These are phyloP conservation scores for Xerocomus nothofagi DNA, from an alignment of 1,284 basidiomycete genomes.

Conservation along the genomic window DNA sequence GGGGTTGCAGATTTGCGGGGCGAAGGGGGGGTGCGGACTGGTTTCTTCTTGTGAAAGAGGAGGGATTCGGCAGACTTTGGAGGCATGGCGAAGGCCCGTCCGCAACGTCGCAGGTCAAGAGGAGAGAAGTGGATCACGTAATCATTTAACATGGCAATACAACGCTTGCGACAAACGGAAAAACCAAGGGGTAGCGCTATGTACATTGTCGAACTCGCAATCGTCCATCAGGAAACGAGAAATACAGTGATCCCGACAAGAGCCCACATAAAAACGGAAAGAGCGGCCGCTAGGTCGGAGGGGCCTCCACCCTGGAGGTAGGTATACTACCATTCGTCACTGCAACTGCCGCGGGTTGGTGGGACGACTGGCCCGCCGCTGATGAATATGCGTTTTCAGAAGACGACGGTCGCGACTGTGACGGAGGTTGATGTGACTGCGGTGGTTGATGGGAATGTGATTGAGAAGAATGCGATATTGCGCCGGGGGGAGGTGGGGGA, in stretches of 20 bases:
- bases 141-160: too few species aligned
- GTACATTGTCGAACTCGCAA: constrained; percentile 29
- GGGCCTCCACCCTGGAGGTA: constrained; percentile 31
- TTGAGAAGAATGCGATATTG: constrained; percentile 42
- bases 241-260: constrained; percentile 24
- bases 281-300: constrained; percentile 25
- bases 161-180: constrained; percentile 12
- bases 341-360: constrained; percentile 32
- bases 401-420: constrained; percentile 43
- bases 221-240: constrained; percentile 27
- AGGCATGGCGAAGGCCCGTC: constrained; percentile 21
- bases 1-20: constrained; percentile 33
- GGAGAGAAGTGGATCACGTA: constrained; percentile 26
- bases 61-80: constrained; percentile 34
- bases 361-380: constrained; percentile 33
- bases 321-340: constrained; percentile 37
- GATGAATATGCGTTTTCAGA: constrained; percentile 53
- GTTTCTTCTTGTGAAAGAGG: constrained; percentile 37
- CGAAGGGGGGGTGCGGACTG: constrained; percentile 17
- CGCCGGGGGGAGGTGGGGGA: constrained; percentile 43
- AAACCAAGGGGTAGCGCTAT: constrained; percentile 27
- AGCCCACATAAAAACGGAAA: constrained; percentile 11
- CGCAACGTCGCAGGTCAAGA: background rate
- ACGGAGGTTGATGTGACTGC: constrained; percentile 29
- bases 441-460: constrained; percentile 39